Percentiles rank a stretch among this genome's conserved stretches.
These are phyloP conservation scores for Persicaria tinctoria DNA, from an alignment of 148 eudicot species.

Conservation along the genomic window DNA sequence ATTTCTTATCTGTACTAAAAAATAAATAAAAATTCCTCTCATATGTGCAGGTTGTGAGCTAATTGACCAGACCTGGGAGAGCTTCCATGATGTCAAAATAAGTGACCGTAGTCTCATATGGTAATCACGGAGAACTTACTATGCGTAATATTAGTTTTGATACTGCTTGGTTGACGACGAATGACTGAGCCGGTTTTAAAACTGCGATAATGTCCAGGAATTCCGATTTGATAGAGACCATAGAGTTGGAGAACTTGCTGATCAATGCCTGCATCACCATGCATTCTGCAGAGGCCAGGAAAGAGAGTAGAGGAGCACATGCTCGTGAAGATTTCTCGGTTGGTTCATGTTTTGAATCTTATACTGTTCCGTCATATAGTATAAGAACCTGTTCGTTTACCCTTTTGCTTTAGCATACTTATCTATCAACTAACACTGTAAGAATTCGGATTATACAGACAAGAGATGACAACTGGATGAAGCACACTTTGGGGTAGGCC, in stretches of 20 bases:
- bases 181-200: not conserved
- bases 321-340: conserved; percentile 90
- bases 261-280: conserved; percentile 91
- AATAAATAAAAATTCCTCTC: not conserved
- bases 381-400: not conserved
- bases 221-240: conserved; percentile 68
- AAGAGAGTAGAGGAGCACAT: conserved; percentile 95
- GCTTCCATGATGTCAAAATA: conserved; percentile 85
- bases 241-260: conserved; percentile 86
- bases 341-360: conserved; percentile 16
- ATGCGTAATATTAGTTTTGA: not conserved
- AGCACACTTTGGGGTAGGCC: conserved; percentile 76
- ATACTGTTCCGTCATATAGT: not conserved
- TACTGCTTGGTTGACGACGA: not conserved
- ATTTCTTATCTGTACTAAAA: not conserved
- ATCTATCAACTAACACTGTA: conserved; percentile 11
- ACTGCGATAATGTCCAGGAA: not conserved
- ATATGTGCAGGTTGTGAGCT: conserved; percentile 55
- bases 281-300: conserved; percentile 99
- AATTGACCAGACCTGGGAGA: conserved; percentile 87
- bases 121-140: conserved; percentile 22
- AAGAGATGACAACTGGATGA: conserved; percentile 94
- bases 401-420: conserved; percentile 6
- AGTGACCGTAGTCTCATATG: conserved; percentile 85
- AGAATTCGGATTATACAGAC: conserved; percentile 39